phyloP scores from a whole-genome alignment of 1,284 basidiomycete genomes.

The Ganoderma leucocontextum region DNA sequence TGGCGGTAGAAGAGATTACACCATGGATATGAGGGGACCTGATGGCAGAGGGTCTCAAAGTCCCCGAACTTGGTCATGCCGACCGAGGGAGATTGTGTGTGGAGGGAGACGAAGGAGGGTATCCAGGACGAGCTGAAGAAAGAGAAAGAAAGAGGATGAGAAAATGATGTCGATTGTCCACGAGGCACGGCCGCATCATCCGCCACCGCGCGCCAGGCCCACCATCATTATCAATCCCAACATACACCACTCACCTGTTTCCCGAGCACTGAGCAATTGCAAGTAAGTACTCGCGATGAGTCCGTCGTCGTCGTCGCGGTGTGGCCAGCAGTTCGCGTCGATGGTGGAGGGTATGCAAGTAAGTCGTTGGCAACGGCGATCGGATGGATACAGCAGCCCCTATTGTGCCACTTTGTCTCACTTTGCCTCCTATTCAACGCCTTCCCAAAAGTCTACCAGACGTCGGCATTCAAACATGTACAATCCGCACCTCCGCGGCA shows the following conservation, averaged over 20 bases:
- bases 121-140: conserved; percentile 12
- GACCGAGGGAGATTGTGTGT: not conserved
- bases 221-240: not conserved
- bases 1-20: conserved; percentile 78
- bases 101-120: not conserved
- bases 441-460: not conserved
- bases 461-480: no score
- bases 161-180: not conserved
- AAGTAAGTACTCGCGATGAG: not conserved
- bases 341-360: conserved; percentile 1
- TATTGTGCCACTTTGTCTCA: not conserved
- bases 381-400: not conserved
- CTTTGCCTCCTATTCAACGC: not conserved
- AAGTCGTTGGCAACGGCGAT: conserved; percentile 4
- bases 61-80: conserved; percentile 67
- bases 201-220: not conserved
- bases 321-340: conserved; percentile 8
- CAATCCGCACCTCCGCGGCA: not conserved
- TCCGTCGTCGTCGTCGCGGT: conserved; percentile 3
- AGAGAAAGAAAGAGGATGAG: conserved; percentile 2
- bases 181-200: not conserved
- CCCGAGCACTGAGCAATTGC: not conserved
- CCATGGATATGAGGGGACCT: conserved; percentile 72
- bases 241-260: not conserved
- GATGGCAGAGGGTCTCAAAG: conserved; percentile 62